Evolutionary conservation across 108 stramenopile species (phyloP), one percentile per base, ranked within the genome.

Genomic region (Hondaea fermentalgiana): DNA sequence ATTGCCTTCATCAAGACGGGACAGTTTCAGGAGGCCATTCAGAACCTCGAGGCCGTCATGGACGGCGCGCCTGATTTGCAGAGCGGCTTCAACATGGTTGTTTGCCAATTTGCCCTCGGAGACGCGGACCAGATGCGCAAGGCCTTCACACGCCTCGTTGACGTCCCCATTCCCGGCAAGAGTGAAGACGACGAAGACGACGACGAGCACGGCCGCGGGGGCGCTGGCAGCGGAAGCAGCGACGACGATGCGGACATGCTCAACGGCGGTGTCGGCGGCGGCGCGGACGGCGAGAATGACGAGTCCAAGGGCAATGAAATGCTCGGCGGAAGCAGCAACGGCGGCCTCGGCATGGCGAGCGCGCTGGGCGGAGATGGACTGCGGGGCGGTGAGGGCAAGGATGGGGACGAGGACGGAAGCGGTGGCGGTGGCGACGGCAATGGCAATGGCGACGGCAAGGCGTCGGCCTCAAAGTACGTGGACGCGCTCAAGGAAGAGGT

Each of bases 21-120:
- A 4, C 94, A 95, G 87, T 95, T 94, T 72, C 95, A 93, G 59
- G 96, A 96, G 72, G 96, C 96, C 72, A 92, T 96, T 57, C 93
- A 95, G 88, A 90, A 88, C 90, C 96, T 94, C 88, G 96, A 96
- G 88, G 90, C 95, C 51, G 92, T 94, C 25, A 95, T 97, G 94
- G 89, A 91, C 49, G 88, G 91, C 23, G 49, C 76, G 49, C 92
- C 94, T 10, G 95, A 97, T 87, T 93, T 94, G 90, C 95, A 95
- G 91, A 93, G 95, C 43, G 96, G 95, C 28, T 97, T 96, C 90
- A 96, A 97, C 72, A 93, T 96, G 72, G 72, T 97, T 4, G 59
- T 97, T 35, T 97, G 97, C 88, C 94, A 96, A 87, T 96, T 93
- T 44, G 96, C 96, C 10, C 89, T 96, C 45, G 96, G 96, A 45